Base-by-base conservation (phyloP, 108 stramenopile genomes). In the Nitzschia sp. region DNA sequence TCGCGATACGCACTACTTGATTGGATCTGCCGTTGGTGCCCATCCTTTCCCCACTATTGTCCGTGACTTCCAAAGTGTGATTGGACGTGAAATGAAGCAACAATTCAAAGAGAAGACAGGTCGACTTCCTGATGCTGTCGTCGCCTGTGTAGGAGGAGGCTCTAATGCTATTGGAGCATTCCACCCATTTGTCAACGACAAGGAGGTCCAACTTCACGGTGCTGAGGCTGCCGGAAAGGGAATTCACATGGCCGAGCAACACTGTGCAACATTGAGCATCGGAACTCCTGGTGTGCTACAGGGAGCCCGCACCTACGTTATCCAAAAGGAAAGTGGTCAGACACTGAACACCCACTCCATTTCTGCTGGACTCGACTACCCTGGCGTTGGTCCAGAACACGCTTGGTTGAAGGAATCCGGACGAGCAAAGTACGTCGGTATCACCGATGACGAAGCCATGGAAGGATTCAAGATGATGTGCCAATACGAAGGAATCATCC, bases 41-140 rank as follows among this genome's bases (percentile, higher is more conserved):
- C 95, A 97, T 80, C 97, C 97, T 53, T 98, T 98, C 86, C 97
- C 97, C 19, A 95, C 94, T 8, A 95, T 98, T 63, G 97, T 98
- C 21, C 83, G 96, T 52, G 96, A 98, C 70, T 96, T 98, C 73
- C 97, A 98, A 73, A 82, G 83, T 63, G 83, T 95, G 50, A 95
- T 96, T 70, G 96, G 94, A 38, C 78, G 38, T 17, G 96, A 95
- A 72, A 90, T 93, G 59, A 81, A 78, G 62, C 73, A 65, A 38
- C 93, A 97, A 69, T 92, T 94, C 79, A 77, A 83, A 20, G 89
- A 89, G 34, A 96, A 94, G 92, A 73, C 62, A 50, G 97, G 96
- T 9, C 78, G 80, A 44, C 86, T 97, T 6, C 97, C 97, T 8
- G 95, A 96, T 71, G 87, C 88, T 37, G 87, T 97, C 24, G 87